A percentile compares a stretch with the other conserved stretches of the same genome.
These are phyloP conservation scores for Blastobotrys indianensis DNA, from an alignment of 1,139 yeast genomes.

Conservation along the genomic window DNA sequence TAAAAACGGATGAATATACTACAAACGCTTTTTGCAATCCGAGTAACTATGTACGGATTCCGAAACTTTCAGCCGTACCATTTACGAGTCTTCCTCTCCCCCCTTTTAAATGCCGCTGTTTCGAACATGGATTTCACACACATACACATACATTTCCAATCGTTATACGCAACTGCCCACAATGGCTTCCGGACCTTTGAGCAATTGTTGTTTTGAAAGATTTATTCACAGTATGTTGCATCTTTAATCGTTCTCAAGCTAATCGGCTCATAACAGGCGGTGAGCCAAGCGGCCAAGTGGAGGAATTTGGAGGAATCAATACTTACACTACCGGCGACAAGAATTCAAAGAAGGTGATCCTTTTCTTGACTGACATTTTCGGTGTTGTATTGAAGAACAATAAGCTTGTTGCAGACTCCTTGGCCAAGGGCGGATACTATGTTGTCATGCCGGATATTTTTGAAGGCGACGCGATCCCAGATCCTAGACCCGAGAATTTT, in stretches of 20 bases:
- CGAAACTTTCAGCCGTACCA: too few relatives aligned
- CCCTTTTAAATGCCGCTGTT: too few relatives aligned
- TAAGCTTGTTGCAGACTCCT: constrained; percentile 61
- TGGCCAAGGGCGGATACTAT: constrained; percentile 57
- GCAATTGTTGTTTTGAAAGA: constrained; percentile 29
- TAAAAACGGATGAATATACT: too few relatives aligned
- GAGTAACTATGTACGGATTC: too few relatives aligned
- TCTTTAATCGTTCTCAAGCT: constrained; percentile 76
- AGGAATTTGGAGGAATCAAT: constrained; percentile 42
- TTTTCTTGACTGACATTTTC: constrained; percentile 61
- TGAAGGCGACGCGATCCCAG: constrained; percentile 44
- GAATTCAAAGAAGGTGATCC: constrained; percentile 43
- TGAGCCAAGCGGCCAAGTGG: constrained; percentile 40
- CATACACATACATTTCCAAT: too few relatives aligned
- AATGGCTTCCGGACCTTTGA: constrained; percentile 32
- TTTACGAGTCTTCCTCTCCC: too few relatives aligned
- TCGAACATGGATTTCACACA: too few relatives aligned
- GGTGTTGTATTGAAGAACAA: constrained; percentile 57
- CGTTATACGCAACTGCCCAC: background rate
- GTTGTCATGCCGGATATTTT: constrained; percentile 73
- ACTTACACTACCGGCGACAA: constrained; percentile 54
- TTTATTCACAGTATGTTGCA: constrained; percentile 20
- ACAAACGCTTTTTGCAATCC: too few relatives aligned
- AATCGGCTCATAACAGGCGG: constrained; percentile 33
- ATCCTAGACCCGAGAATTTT: constrained; percentile 24